Base-by-base conservation (phyloP, 73 alveolate species). In the Paramecium tetraurelia region DNA sequence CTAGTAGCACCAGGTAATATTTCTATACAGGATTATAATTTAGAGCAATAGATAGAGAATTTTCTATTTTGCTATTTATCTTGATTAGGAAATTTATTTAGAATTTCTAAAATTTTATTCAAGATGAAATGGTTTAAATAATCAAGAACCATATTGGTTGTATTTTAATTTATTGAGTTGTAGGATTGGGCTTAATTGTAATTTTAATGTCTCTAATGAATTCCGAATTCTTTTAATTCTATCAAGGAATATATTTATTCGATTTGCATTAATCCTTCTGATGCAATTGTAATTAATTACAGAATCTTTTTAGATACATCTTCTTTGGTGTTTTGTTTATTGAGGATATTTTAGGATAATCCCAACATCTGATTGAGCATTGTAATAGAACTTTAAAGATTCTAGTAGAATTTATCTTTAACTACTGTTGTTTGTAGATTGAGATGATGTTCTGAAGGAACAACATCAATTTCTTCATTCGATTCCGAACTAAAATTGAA, bases 1-100 rank as follows among this genome's bases (percentile, higher is more conserved):
- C 14, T 43, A 3, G 48, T n/a, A 43, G 90, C 94, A 8, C 50
- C 31, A 27, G 77, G 80, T 18, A 88, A 41, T 8, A 22, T 29
- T 69, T 69, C 92, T 41, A 69, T 29, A 20, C 85, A 84, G 2
- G 92, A 36, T 38, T 72, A 12, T 72, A 88, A 50, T 72, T 88
- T 88, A 33, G 86, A 83, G 7, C 69, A 43, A n/a, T 31, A 46
- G 1, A 76, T 35, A 18, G 80, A 29, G 24, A 75, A 31, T 5
- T 20, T 18, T n/a, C 85, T 89, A 11, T 20, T 31, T 27, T 63
- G 5, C 9, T 63, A 27, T 63, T 63, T 63, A 63, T 27, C 46
- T 27, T 22, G 24, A 6, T 7, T 2, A 7, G 41, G 16, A 11
- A 63, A 63, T 12, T 63, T 22, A 5, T 31, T 12, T 0, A 63